Conservation (phyloP, 805 yeast genomes). For the Priceomyces medius region DNA sequence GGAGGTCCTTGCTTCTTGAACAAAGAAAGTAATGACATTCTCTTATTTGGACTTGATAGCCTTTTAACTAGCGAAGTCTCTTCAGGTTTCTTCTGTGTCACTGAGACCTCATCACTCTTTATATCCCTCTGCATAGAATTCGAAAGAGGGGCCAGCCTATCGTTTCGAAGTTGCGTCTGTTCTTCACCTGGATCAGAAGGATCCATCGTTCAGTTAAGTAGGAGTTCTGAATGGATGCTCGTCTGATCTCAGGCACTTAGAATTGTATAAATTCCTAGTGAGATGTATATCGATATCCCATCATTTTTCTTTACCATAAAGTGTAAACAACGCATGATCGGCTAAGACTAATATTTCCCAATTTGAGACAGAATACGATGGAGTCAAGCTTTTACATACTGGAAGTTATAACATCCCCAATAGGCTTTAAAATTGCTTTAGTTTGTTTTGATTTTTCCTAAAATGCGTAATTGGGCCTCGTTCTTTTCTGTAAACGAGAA, state of each 20-base stretch:
- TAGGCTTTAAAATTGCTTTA: neutral
- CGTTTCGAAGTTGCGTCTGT: neutral
- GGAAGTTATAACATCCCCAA: neutral
- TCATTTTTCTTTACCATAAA: neutral
- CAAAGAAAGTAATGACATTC: slow-evolving; percentile 18
- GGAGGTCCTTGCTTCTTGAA: slow-evolving; percentile 23
- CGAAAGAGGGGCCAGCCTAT: neutral
- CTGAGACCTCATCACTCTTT: neutral
- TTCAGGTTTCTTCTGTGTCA: neutral
- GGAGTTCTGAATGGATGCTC: neutral
- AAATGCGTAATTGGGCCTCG: neutral
- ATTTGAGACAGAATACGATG: too few relatives aligned
- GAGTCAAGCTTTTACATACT: neutral
- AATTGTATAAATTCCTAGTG: neutral
- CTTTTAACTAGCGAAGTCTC: neutral
- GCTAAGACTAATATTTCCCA: too few relatives aligned
- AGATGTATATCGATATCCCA: neutral
- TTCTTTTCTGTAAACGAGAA: neutral
- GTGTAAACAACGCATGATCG: neutral
- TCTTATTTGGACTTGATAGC: slow-evolving; percentile 1
- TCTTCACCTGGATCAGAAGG: neutral
- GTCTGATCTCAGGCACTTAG: neutral
- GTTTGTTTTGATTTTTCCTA: neutral
- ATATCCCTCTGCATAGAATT: neutral
- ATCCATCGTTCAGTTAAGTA: neutral